Conservation (phyloP, 139 green algal species). For the Pseudopediastrum boryanum region DNA sequence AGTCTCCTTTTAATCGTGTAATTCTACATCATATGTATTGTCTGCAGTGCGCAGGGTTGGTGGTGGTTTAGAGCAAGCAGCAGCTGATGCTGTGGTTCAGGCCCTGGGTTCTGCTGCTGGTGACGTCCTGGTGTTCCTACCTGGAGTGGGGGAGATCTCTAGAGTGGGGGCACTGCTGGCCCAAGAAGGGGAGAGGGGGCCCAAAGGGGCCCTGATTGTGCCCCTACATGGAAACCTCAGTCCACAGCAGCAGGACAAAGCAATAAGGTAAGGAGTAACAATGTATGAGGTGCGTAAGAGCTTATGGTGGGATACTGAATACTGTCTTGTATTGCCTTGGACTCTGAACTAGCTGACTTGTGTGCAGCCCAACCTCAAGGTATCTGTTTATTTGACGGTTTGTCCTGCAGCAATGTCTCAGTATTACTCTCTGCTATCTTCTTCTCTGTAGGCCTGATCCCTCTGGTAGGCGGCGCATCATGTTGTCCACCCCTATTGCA, state of each 20-base stretch:
- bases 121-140: conserved; percentile 56
- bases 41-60: conserved; percentile 29
- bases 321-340: too few species aligned
- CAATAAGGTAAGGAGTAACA: conserved; percentile 44
- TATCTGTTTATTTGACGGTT: too few species aligned
- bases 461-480: conserved; percentile 44
- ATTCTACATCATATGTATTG: too few species aligned
- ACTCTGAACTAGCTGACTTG: too few species aligned
- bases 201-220: conserved; percentile 37
- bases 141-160: conserved; percentile 63
- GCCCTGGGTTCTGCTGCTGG: conserved; percentile 26
- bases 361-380: too few species aligned
- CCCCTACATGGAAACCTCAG: conserved; percentile 66
- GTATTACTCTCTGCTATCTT: not conserved
- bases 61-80: conserved; percentile 42
- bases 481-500: too few species aligned
- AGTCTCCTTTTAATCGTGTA: too few species aligned
- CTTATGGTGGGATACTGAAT: too few species aligned
- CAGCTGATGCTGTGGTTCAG: conserved; percentile 40
- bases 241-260: conserved; percentile 57
- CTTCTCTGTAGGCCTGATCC: not conserved
- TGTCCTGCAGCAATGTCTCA: too few species aligned
- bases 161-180: conserved; percentile 34
- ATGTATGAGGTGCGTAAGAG: not conserved
- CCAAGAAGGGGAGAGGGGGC: conserved; percentile 11